Percentiles rank a stretch among this genome's conserved stretches.
Evolutionary conservation across 768 basidiomycete species (phyloP).

Genomic region (Boletus pseudo-olivaceus): DNA sequence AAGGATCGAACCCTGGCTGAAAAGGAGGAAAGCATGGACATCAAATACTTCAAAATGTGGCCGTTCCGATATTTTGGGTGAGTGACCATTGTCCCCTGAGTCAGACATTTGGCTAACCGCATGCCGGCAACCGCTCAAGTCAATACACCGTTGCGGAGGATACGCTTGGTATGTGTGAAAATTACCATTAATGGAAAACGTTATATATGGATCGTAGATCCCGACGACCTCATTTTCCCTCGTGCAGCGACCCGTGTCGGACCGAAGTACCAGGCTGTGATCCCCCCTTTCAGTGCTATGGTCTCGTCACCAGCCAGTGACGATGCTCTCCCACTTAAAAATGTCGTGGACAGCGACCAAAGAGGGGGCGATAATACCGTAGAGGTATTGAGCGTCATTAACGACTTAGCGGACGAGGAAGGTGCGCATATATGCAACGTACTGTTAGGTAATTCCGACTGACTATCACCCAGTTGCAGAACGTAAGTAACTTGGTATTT

Average conservation of each 20-base stretch:
- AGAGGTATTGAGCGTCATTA: constrained; percentile 65
- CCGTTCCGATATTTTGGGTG: constrained; percentile 97
- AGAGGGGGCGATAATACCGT: constrained; percentile 71
- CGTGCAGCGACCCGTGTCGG: constrained; percentile 90
- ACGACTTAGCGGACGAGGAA: constrained; percentile 63
- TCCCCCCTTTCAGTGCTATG: constrained; percentile 37
- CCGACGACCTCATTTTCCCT: constrained; percentile 96
- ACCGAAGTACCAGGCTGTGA: constrained; percentile 75
- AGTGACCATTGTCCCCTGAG: constrained; percentile 27
- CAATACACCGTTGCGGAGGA: constrained; percentile 90
- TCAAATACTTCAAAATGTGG: constrained; percentile 89
- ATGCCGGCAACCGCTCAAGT: constrained; percentile 38
- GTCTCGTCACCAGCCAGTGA: constrained; percentile 34
- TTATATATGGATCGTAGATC: constrained; percentile 55
- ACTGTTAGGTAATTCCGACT: constrained; percentile 19
- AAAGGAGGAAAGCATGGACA: constrained; percentile 69
- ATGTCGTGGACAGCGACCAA: constrained; percentile 41
- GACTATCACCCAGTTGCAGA: constrained; percentile 45
- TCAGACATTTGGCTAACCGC: constrained; percentile 8
- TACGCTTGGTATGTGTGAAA: constrained; percentile 63
- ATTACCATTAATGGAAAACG: constrained; percentile 11
- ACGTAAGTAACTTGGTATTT: constrained; percentile 39
- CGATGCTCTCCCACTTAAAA: neutral
- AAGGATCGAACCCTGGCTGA: constrained; percentile 73
- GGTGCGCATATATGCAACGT: constrained; percentile 41